A percentile compares a stretch with the other conserved stretches of the same genome.
These are phyloP conservation scores for Durio zibethinus DNA, from an alignment of 345 rosid genomes.

Conservation along the genomic window DNA sequence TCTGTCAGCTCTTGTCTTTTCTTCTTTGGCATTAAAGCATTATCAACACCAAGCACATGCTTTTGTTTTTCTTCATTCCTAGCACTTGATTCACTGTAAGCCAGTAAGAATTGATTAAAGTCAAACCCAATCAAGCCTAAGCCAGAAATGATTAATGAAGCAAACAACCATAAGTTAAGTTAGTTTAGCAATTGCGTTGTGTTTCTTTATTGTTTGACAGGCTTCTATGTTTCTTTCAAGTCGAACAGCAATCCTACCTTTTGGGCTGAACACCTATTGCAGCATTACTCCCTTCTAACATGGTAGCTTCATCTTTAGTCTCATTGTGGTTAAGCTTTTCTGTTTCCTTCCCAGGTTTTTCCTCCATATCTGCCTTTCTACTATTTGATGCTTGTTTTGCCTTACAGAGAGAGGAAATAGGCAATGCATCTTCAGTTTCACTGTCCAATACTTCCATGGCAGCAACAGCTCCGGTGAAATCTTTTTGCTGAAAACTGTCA, in stretches of 20 bases:
- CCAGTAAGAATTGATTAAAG: background rate
- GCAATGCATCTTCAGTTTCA: conserved; percentile 31
- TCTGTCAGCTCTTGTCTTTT: background rate
- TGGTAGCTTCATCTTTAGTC: background rate
- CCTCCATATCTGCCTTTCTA: background rate
- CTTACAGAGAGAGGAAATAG: background rate
- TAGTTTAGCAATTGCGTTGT: background rate
- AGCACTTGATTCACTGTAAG: background rate
- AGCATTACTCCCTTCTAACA: background rate
- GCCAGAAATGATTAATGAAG: background rate
- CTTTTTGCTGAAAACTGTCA: conserved; percentile 1
- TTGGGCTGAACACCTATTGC: background rate
- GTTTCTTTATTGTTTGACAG: background rate
- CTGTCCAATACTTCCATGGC: background rate
- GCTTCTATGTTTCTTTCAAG: background rate
- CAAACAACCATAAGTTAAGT: background rate
- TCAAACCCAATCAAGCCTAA: background rate
- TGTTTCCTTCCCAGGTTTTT: background rate
- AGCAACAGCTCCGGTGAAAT: background rate
- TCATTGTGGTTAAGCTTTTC: background rate
- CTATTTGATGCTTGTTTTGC: background rate
- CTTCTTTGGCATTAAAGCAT: background rate
- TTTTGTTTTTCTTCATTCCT: background rate
- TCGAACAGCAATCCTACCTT: background rate
- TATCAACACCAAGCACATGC: background rate